These are phyloP conservation scores for Ilyonectria mors-panacis DNA, from an alignment of 2,329 filamentous ascomycete species.

Conservation along the genomic window DNA sequence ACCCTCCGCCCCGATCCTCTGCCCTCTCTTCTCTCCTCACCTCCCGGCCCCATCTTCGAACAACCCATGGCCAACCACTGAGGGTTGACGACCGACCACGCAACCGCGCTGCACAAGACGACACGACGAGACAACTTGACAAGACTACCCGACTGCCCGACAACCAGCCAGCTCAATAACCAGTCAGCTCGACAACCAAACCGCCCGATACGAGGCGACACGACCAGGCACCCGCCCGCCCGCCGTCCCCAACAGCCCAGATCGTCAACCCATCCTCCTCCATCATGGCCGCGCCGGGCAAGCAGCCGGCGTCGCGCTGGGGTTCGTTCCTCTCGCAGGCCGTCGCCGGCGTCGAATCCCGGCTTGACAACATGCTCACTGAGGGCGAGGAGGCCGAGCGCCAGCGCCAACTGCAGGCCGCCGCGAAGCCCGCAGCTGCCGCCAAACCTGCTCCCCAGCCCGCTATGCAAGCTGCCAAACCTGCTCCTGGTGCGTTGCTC, in stretches of 20 bases:
- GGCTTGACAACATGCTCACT: constrained; percentile 90
- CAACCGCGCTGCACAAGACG: neutral
- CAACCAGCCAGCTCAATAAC: neutral
- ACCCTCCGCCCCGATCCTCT: neutral
- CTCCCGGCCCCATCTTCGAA: neutral
- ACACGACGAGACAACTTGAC: neutral
- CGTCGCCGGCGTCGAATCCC: constrained; percentile 93
- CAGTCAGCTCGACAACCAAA: neutral
- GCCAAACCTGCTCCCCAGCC: constrained; percentile 24
- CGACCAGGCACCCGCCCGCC: neutral
- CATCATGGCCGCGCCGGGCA: constrained; percentile 65
- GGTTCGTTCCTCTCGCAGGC: constrained; percentile 88
- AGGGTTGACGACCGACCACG: neutral
- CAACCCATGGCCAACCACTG: neutral
- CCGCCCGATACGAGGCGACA: neutral
- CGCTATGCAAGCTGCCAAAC: constrained; percentile 12
- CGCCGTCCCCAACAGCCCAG: neutral
- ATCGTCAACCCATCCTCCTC: constrained; percentile 13
- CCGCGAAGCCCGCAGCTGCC: constrained; percentile 15
- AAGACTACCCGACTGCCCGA: neutral
- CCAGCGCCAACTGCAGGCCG: constrained; percentile 14
- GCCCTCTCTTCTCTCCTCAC: neutral
- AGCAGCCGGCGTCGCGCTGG: constrained; percentile 74
- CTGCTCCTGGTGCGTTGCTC: constrained; percentile 51
- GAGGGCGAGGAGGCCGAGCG: constrained; percentile 73